These are phyloP conservation scores for Coemansia sp. DNA, from an alignment of 192 early-diverging fungal genomes.

Conservation along the genomic window DNA sequence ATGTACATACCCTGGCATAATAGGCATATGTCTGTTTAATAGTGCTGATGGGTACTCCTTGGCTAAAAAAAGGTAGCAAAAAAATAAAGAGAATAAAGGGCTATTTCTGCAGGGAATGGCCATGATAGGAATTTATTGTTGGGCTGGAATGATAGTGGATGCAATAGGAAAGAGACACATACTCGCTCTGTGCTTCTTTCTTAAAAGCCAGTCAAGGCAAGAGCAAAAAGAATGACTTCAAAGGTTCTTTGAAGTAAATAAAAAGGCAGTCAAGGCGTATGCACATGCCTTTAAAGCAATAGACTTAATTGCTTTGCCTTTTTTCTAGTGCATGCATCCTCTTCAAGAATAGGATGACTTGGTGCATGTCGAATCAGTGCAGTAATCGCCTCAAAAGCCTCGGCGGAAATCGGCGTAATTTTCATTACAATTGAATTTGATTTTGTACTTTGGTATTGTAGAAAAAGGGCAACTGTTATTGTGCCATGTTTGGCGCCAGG, in stretches of 20 bases:
- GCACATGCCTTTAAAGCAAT: neutral
- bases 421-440: slow-evolving; percentile 1
- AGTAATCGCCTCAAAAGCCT: neutral
- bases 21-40: neutral
- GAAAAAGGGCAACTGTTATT: neutral
- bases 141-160: too few species aligned
- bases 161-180: neutral
- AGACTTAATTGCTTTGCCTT: neutral
- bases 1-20: neutral
- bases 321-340: neutral
- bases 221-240: neutral
- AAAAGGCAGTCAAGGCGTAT: neutral
- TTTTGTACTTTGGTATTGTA: neutral
- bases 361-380: neutral
- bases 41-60: neutral
- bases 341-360: neutral
- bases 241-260: neutral
- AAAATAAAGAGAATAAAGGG: neutral
- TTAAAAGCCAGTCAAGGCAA: neutral
- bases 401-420: neutral
- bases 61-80: neutral
- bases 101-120: neutral
- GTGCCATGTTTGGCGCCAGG: neutral
- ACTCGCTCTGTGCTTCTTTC: neutral
- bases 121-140: neutral